Evolutionary conservation across 805 yeast species (phyloP).

Genomic region (Blastobotrys attinorum): DNA sequence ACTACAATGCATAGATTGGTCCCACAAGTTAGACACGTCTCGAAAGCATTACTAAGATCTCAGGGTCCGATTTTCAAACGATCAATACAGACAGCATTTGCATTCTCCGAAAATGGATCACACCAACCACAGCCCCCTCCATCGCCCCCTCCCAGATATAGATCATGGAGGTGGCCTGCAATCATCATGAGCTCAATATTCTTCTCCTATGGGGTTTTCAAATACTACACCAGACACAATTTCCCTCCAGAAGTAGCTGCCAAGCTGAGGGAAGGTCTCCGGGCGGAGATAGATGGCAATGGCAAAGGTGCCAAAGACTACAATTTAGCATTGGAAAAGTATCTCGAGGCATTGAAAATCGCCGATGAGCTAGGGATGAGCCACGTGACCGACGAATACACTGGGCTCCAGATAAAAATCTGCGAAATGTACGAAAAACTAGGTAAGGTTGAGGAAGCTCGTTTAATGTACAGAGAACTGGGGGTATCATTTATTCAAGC

Average conservation of each 20-base stretch:
- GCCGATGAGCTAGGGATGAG: slow-evolving; percentile 51
- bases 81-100: slow-evolving; percentile 1
- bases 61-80: slow-evolving; percentile 1
- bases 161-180: slow-evolving; percentile 14
- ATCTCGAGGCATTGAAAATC: slow-evolving; percentile 64
- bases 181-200: slow-evolving; percentile 7
- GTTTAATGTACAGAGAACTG: slow-evolving; percentile 58
- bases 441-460: slow-evolving; percentile 54
- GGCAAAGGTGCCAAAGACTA: slow-evolving; percentile 43
- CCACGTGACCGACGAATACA: slow-evolving; percentile 66
- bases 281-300: slow-evolving; percentile 74
- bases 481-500: slow-evolving; percentile 47
- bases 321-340: slow-evolving; percentile 58
- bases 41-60: background rate
- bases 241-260: slow-evolving; percentile 61
- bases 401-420: slow-evolving; percentile 81
- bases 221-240: slow-evolving; percentile 23
- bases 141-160: slow-evolving; percentile 2
- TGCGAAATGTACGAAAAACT: slow-evolving; percentile 81
- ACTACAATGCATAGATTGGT: too few relatives aligned
- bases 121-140: slow-evolving; percentile 6
- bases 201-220: slow-evolving; percentile 13
- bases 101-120: background rate
- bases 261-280: slow-evolving; percentile 61
- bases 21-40: too few relatives aligned